Evolutionary conservation across 2,329 filamentous ascomycete genomes (phyloP).

Genomic region (Emergomyces orientalis): DNA sequence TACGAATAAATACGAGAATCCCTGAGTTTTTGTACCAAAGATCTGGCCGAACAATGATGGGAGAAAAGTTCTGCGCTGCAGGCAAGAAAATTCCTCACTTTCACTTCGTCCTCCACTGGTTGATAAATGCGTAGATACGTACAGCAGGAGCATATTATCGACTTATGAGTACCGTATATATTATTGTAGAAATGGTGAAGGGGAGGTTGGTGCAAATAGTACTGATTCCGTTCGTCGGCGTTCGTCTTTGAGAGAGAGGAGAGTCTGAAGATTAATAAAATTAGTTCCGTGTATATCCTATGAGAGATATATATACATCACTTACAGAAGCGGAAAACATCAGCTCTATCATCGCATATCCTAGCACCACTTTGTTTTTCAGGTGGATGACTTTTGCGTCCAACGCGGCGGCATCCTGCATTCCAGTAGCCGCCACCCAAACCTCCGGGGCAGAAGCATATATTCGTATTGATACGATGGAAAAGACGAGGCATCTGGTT

Average conservation of each 20-base stretch:
- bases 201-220: background rate
- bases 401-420: slow-evolving; percentile 15
- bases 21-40: too few relatives aligned
- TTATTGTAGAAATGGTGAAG: background rate
- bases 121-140: background rate
- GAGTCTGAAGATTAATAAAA: slow-evolving; percentile 22
- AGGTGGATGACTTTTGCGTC: slow-evolving; percentile 49
- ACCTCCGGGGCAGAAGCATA: slow-evolving; percentile 26
- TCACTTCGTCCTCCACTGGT: background rate
- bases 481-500: slow-evolving; percentile 29
- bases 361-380: slow-evolving; percentile 77
- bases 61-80: background rate
- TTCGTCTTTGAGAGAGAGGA: slow-evolving; percentile 30
- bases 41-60: background rate
- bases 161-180: background rate
- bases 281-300: too few relatives aligned
- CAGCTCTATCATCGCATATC: slow-evolving; percentile 75
- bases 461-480: slow-evolving; percentile 30
- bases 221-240: slow-evolving; percentile 24
- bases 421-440: slow-evolving; percentile 17
- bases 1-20: too few relatives aligned
- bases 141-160: background rate
- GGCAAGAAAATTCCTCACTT: background rate
- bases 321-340: slow-evolving; percentile 76
- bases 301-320: slow-evolving; percentile 9